Base-by-base conservation (phyloP, 805 yeast genomes). In the Pichia scutulata region DNA sequence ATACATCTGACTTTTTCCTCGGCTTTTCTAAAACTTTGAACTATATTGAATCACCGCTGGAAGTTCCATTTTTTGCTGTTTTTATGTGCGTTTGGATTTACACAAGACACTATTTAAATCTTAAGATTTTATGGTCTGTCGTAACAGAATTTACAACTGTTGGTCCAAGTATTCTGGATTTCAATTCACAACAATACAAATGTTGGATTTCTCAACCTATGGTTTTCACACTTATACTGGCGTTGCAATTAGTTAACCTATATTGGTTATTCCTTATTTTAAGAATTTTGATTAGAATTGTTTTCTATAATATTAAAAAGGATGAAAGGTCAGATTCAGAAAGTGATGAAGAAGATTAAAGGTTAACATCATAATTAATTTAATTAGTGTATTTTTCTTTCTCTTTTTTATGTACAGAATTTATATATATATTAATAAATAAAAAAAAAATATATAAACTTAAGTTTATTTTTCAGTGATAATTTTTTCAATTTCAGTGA, bases 131-230 rank as follows among this genome's bases (percentile, higher is more conserved):
- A 58, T 86, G 86, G 84, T 85, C 95, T 1, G 82, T 88, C 18
- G 70, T 85, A 49, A 89, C 97, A 19, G 95, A 89, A 67, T 93
- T 87, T 70, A 78, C 75, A 57, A 79, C 95, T 2, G 89, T 87
- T 23, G 99, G 99, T 39, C 82, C 83, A 49, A 89, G 75, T 68
- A 77, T 76, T 50, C 73, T 93, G 58, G 81, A 89, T 72, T 93
- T 88, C 81, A 86, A 77, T 13, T 82, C 93, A 28, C 92, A 90
- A 67, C 97, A 93, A 67, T 93, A 92, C 73, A 93, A 93, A 70
- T 93, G 98, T 70, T 89, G 89, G 85, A 87, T 93, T 57, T 84
- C 98, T 23, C 95, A 88, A 70, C 86, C 88, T 49, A 89, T 93
- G 65, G 90, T 92, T 3, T 90, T 93, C 61, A 67, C 70, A 22